Conservation (phyloP, 306 rosid genomes). For the Pyrus pyrifolia region DNA sequence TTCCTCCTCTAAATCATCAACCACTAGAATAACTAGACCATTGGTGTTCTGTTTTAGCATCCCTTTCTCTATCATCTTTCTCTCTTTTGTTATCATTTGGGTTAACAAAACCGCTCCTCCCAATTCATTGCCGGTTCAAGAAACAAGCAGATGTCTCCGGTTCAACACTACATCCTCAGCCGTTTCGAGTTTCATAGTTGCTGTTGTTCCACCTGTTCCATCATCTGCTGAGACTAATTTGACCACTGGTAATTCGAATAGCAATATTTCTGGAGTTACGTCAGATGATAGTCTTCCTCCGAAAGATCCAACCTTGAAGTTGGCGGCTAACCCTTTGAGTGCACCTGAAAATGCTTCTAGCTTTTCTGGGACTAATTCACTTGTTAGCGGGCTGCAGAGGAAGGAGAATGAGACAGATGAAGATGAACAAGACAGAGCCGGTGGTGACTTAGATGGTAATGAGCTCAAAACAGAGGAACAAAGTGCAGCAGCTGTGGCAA, state of each 20-base stretch:
- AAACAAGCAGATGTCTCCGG: conserved; percentile 25
- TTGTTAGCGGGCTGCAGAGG: conserved; percentile 13
- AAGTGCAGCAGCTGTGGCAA: conserved; percentile 6
- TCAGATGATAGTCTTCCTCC: neutral
- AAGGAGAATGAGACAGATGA: conserved; percentile 9
- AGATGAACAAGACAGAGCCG: neutral
- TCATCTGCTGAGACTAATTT: no score
- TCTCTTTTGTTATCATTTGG: conserved; percentile 55
- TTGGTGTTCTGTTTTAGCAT: conserved; percentile 58
- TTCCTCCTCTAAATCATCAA: conserved; percentile 52
- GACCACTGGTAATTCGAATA: no score
- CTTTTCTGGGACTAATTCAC: neutral
- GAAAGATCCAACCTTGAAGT: neutral
- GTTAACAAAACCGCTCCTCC: conserved; percentile 40
- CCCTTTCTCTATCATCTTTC: conserved; percentile 50
- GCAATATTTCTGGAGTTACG: no score
- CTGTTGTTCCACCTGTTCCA: no score
- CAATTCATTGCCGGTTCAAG: conserved; percentile 12
- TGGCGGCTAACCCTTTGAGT: neutral
- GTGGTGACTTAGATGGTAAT: conserved; percentile 8
- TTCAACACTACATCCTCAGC: no score
- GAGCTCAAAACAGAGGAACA: conserved; percentile 20
- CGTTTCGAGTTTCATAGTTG: no score
- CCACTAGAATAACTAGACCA: conserved; percentile 31
- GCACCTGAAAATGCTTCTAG: neutral